Evolutionary conservation across 2,329 filamentous ascomycete genomes (phyloP).

Genomic region (Stachybotrys echinatus): DNA sequence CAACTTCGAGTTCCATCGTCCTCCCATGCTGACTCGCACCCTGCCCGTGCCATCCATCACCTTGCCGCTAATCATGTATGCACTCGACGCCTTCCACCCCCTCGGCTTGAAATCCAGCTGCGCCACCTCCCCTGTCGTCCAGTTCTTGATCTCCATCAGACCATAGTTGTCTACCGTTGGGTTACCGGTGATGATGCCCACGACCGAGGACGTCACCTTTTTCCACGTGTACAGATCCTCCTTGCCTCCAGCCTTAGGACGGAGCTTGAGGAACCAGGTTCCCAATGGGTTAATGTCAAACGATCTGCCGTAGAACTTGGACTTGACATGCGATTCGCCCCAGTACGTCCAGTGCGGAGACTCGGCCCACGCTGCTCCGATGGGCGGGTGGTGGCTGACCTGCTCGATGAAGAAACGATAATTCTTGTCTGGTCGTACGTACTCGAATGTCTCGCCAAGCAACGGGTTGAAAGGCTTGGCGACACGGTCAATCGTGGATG

Average conservation of each 20-base stretch:
- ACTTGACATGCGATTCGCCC: constrained; percentile 91
- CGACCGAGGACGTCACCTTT: constrained; percentile 95
- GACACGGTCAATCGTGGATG: constrained; percentile 91
- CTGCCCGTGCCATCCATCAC: constrained; percentile 74
- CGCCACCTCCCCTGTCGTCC: constrained; percentile 89
- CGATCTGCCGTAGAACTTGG: constrained; percentile 95
- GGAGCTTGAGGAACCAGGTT: constrained; percentile 90
- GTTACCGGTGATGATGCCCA: constrained; percentile 95
- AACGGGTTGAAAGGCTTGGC: constrained; percentile 98
- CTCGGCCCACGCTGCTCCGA: constrained; percentile 91
- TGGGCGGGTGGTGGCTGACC: constrained; percentile 92
- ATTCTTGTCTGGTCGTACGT: constrained; percentile 90
- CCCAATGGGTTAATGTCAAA: constrained; percentile 96
- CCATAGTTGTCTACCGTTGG: constrained; percentile 98
- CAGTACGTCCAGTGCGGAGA: constrained; percentile 95
- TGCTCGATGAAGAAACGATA: constrained; percentile 99
- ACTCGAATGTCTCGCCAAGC: constrained; percentile 94
- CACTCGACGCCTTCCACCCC: constrained; percentile 91
- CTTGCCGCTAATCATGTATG: constrained; percentile 83
- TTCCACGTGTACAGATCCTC: constrained; percentile 97
- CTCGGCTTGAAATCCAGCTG: constrained; percentile 88
- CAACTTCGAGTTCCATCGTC: constrained; percentile 95
- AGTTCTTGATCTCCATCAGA: constrained; percentile 95
- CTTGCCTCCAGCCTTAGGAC: constrained; percentile 67
- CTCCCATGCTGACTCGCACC: constrained; percentile 83